phyloP scores from a whole-genome alignment of 2,329 filamentous ascomycete genomes.

The Anisogramma anomala region DNA sequence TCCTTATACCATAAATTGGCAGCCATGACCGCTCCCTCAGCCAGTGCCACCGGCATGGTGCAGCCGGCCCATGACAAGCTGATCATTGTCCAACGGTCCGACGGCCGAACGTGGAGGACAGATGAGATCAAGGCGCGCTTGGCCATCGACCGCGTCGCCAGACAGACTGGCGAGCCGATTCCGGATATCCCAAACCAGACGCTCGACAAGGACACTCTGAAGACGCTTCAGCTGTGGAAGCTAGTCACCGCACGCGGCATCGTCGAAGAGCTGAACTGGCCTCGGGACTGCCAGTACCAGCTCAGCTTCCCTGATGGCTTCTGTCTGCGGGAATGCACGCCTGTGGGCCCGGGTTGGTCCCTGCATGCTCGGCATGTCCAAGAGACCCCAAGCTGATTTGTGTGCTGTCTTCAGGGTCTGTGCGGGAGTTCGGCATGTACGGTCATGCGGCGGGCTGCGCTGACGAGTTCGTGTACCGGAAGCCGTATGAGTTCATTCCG shows the following conservation, averaged over 20 bases:
- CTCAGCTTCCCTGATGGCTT: constrained; percentile 10
- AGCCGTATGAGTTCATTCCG: constrained; percentile 40
- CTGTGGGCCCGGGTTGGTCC: background rate
- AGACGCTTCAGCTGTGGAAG: constrained; percentile 10
- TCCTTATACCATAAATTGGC: background rate
- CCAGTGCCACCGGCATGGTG: background rate
- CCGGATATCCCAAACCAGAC: constrained; percentile 5
- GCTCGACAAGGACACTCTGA: constrained; percentile 1
- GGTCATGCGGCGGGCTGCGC: constrained; percentile 10
- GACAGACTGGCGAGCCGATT: constrained; percentile 8
- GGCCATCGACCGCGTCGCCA: background rate
- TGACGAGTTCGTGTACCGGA: constrained; percentile 32
- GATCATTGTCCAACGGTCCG: constrained; percentile 11
- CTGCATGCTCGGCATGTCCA: background rate
- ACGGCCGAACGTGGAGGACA: constrained; percentile 7
- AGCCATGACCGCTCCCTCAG: background rate
- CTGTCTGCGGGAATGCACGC: constrained; percentile 6
- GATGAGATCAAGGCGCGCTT: constrained; percentile 6
- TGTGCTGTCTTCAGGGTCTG: background rate
- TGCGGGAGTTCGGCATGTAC: constrained; percentile 7
- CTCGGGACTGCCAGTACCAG: constrained; percentile 10
- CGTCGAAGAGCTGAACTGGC: constrained; percentile 11
- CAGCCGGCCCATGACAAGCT: background rate
- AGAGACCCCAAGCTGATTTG: background rate
- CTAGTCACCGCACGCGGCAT: constrained; percentile 7